These are phyloP conservation scores for Coemansia sp. DNA, from an alignment of 192 early-diverging fungal species.

Conservation along the genomic window DNA sequence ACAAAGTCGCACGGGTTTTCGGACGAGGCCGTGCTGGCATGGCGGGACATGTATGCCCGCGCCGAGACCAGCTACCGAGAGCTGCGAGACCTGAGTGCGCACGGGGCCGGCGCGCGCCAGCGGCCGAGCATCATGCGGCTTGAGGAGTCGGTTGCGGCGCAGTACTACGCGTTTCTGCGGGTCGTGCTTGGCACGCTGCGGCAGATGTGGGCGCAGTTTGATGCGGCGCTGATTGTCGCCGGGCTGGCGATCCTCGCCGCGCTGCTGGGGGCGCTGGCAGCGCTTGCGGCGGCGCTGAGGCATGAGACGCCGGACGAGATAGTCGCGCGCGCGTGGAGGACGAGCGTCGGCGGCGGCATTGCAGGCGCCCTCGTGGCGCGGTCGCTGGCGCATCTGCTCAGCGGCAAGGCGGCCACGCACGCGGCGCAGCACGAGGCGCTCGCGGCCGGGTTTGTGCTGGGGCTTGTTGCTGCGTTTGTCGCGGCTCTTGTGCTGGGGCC, in stretches of 20 bases:
- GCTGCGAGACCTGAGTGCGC: slow-evolving; percentile 6
- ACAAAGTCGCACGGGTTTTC: slow-evolving; percentile 47
- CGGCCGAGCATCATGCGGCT: slow-evolving; percentile 8
- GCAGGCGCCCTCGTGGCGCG: too few relatives aligned
- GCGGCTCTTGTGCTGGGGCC: too few relatives aligned
- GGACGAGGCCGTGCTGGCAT: slow-evolving; percentile 27
- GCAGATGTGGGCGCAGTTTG: too few relatives aligned
- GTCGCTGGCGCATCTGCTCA: slow-evolving; percentile 14
- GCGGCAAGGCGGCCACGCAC: slow-evolving; percentile 9
- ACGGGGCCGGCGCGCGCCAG: slow-evolving; percentile 1
- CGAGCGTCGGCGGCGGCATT: too few relatives aligned
- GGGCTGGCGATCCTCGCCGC: slow-evolving; percentile 61
- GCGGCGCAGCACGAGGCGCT: slow-evolving; percentile 17
- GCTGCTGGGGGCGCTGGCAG: slow-evolving; percentile 4
- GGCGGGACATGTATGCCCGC: slow-evolving; percentile 27
- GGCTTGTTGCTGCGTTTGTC: too few relatives aligned
- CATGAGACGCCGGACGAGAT: slow-evolving; percentile 13
- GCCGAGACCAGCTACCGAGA: slow-evolving; percentile 39
- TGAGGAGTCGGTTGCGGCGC: too few relatives aligned
- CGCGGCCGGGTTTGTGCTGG: too few relatives aligned
- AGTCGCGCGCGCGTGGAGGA: slow-evolving; percentile 8
- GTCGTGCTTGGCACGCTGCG: too few relatives aligned
- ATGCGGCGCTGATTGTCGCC: slow-evolving; percentile 64
- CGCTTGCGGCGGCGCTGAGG: slow-evolving; percentile 12
- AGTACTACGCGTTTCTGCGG: too few relatives aligned